Evolutionary conservation across 345 rosid genomes (phyloP).

Genomic region (Passiflora organensis): DNA sequence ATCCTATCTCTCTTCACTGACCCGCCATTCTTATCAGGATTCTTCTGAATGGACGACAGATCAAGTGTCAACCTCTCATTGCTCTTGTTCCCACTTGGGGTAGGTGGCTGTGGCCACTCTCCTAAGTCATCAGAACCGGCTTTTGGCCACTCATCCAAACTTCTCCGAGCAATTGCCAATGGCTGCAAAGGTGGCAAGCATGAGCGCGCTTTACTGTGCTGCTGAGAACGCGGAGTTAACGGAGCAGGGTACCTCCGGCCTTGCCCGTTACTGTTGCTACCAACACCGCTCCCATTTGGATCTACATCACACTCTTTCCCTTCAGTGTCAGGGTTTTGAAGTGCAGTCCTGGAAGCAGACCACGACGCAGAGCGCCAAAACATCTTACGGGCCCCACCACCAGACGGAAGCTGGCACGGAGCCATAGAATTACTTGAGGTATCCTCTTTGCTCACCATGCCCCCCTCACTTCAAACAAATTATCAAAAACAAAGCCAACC

Average conservation of each 20-base stretch:
- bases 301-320: slow-evolving; percentile 38
- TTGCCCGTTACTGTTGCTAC: slow-evolving; percentile 31
- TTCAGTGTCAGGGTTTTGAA: slow-evolving; percentile 48
- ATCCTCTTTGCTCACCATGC: slow-evolving; percentile 94
- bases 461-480: slow-evolving; percentile 24
- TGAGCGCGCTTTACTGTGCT: slow-evolving; percentile 75
- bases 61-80: slow-evolving; percentile 95
- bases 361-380: slow-evolving; percentile 97
- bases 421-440: slow-evolving; percentile 44
- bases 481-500: slow-evolving; percentile 2
- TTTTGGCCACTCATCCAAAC: slow-evolving; percentile 98
- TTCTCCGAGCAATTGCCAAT: slow-evolving; percentile 76
- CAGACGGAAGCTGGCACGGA: slow-evolving; percentile 41
- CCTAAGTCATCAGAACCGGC: slow-evolving; percentile 94
- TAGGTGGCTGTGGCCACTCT: slow-evolving; percentile 92
- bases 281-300: slow-evolving; percentile 31
- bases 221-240: slow-evolving; percentile 86
- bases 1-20: slow-evolving; percentile 81
- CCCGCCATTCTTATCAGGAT: slow-evolving; percentile 64
- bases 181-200: slow-evolving; percentile 97
- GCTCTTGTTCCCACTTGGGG: slow-evolving; percentile 72
- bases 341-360: slow-evolving; percentile 84
- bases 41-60: slow-evolving; percentile 67
- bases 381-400: slow-evolving; percentile 53
- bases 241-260: slow-evolving; percentile 63